A percentile compares a stretch with the other conserved stretches of the same genome.
These are phyloP conservation scores for Diplodia scrobiculata DNA, from an alignment of 2,329 filamentous ascomycete genomes.

Conservation along the genomic window DNA sequence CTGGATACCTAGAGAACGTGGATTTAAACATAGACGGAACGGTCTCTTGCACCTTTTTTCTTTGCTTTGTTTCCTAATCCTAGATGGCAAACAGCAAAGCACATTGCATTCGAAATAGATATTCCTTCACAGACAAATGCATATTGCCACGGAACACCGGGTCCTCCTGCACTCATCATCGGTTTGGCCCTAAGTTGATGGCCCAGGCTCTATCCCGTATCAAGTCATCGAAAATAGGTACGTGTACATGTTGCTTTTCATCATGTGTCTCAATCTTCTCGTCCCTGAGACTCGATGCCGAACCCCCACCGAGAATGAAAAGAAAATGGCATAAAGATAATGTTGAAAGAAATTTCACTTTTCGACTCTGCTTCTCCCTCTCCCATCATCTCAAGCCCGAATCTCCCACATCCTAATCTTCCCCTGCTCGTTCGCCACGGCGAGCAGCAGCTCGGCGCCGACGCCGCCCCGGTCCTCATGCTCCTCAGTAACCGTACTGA, in stretches of 20 bases:
- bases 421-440: constrained; percentile 84
- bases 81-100: not conserved
- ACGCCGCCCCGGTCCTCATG: constrained; percentile 15
- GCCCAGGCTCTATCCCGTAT: no score
- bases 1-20: constrained; percentile 20
- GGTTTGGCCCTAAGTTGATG: not conserved
- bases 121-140: not conserved
- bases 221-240: no score
- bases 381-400: constrained; percentile 30
- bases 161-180: not conserved
- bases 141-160: not conserved
- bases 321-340: no score
- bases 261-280: no score
- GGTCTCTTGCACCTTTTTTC: not conserved
- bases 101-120: constrained; percentile 10
- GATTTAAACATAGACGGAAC: constrained; percentile 11
- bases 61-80: not conserved
- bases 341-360: no score
- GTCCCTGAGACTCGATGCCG: no score
- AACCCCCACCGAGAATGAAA: no score
- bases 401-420: constrained; percentile 86
- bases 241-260: no score
- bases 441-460: constrained; percentile 57
- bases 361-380: no score
- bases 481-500: constrained; percentile 57